Evolutionary conservation across 2,329 filamentous ascomycete genomes (phyloP).

Genomic region (Nectriaceae sp.): DNA sequence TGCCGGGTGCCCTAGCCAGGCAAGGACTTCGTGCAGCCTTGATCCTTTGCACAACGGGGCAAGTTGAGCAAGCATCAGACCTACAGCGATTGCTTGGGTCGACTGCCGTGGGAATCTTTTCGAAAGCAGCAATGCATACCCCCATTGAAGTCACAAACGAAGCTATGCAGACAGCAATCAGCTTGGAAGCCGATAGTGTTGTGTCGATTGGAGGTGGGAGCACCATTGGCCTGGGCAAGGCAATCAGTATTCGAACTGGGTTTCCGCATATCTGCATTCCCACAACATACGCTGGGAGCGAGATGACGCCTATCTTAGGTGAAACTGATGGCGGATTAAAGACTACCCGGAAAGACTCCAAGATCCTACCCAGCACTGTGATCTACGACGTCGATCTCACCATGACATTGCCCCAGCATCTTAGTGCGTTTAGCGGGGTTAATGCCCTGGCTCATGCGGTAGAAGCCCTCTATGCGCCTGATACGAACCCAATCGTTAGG

Average conservation of each 20-base stretch:
- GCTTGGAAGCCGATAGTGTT: conserved; percentile 52
- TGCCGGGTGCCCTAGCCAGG: not conserved
- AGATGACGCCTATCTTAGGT: conserved; percentile 66
- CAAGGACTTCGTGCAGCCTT: not conserved
- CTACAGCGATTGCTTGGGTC: not conserved
- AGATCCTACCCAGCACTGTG: conserved; percentile 60
- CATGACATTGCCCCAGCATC: conserved; percentile 53
- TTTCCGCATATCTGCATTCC: conserved; percentile 55
- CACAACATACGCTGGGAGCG: conserved; percentile 63
- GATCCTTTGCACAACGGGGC: not conserved
- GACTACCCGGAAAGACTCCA: conserved; percentile 57
- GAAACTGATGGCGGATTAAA: conserved; percentile 61
- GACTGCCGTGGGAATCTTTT: conserved; percentile 36
- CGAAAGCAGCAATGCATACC: conserved; percentile 64
- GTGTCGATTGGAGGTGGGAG: conserved; percentile 27
- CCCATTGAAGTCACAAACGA: conserved; percentile 58
- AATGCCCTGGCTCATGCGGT: conserved; percentile 66
- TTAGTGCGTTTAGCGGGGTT: conserved; percentile 61
- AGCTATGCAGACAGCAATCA: conserved; percentile 50
- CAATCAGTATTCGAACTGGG: conserved; percentile 55
- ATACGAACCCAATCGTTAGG: conserved; percentile 61
- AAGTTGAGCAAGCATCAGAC: not conserved
- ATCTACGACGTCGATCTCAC: conserved; percentile 68
- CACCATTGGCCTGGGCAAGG: conserved; percentile 60
- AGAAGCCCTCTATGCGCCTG: conserved; percentile 63